Evolutionary conservation across 352 stramenopile genomes (phyloP), one percentile per base, ranked within the genome.

Genomic region (Stramenopiles sp.): DNA sequence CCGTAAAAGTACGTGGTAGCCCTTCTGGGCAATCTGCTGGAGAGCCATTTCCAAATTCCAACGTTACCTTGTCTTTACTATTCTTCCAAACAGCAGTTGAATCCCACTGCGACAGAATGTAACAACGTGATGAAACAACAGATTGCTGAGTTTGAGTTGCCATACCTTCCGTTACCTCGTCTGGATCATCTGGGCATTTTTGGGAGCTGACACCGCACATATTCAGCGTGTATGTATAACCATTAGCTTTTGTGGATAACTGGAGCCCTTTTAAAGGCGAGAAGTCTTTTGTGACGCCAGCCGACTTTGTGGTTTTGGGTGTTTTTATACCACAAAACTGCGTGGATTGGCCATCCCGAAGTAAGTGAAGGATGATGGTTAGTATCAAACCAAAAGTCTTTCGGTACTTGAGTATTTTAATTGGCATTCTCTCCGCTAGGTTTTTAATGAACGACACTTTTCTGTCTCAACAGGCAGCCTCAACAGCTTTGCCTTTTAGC

Each of bases 131-230:
- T 4, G 39, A 14, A 14, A 55, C 39, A 14, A 55, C 39, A 14
- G 39, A 55, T 33, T 4, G 4, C 8, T 33, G 30, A 33, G 71
- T 78, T 33, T 78, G 71, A 14, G 71, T 33, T 31, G 71, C 71
- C 71, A 78, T 78, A 14, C 71, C 71, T 78, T 78, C 4, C 8
- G 31, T 31, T 14, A 78, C 71, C 14, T 33, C 71, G 14, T 78
- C 71, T 33, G 71, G 71, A 33, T 78, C 71, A 78, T 78, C 71
- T 33, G 71, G 71, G 71, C 71, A 78, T 33, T 78, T 78, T 78
- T 78, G 71, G 1, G 71, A 78, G 30, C 30, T 33, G 8, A 14
- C 14, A 8, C 4, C 4, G 22, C 71, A 78, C 30, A 33, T 14
- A 78, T 78, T 31, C 22, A 78, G 14, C 31, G 71, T 78, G 22